Conservation (phyloP, 768 basidiomycete genomes). For the Lentinus tigrinus region DNA sequence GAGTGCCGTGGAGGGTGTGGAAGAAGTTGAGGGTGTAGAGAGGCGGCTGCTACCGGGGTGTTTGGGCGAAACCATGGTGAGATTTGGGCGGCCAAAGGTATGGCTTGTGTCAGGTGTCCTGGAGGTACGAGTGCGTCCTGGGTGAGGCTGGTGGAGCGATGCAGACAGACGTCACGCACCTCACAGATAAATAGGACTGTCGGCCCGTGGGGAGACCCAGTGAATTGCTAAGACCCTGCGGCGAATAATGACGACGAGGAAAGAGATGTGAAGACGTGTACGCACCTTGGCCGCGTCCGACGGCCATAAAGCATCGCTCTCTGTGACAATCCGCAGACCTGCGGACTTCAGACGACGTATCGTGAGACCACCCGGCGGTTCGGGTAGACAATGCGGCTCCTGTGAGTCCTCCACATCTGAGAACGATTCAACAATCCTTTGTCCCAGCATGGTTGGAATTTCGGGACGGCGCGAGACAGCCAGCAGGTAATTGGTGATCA, state of each 20-base stretch:
- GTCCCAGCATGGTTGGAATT: not conserved
- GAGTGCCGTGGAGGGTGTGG: conserved; percentile 2
- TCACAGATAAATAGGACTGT: conserved; percentile 3
- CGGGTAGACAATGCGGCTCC: not conserved
- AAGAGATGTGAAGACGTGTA: not conserved
- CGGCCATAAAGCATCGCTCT: conserved; percentile 6
- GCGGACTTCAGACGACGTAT: conserved; percentile 14
- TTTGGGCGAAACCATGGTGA: conserved; percentile 6
- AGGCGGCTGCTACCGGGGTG: not conserved
- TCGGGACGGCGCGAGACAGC: not conserved
- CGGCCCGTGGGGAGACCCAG: not conserved
- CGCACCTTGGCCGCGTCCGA: conserved; percentile 1
- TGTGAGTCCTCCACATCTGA: not conserved
- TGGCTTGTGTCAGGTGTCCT: conserved; percentile 24
- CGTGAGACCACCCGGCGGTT: conserved; percentile 8
- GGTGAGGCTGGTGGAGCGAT: not conserved
- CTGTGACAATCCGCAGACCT: conserved; percentile 17
- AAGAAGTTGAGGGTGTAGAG: not conserved
- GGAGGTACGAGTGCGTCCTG: not conserved
- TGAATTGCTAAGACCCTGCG: not conserved
- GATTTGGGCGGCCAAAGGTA: conserved; percentile 22
- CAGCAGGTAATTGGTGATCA: not conserved
- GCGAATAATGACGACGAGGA: not conserved
- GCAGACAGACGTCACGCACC: not conserved
- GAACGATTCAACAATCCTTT: not conserved